A percentile compares a stretch with the other conserved stretches of the same genome.
Conservation (phyloP, 495 filamentous ascomycete species). For the Ramalina intermedia region DNA sequence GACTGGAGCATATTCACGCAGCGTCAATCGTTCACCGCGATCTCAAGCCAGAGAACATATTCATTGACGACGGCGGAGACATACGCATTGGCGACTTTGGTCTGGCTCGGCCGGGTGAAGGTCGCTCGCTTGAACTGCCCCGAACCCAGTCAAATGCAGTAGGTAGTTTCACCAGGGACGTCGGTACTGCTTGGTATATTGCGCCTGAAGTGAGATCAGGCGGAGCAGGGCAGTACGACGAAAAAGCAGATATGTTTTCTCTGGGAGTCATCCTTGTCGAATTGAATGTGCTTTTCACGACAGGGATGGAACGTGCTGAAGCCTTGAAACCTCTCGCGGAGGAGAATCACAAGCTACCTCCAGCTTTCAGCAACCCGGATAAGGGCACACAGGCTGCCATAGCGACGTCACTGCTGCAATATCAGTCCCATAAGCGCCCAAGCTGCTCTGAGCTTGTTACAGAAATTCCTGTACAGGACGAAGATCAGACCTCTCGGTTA, state of each 20-base stretch:
- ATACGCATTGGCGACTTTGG: conserved; percentile 96
- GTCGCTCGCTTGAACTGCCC: conserved; percentile 27
- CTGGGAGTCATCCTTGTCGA: conserved; percentile 96
- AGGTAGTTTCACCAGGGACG: conserved; percentile 60
- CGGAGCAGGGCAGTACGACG: conserved; percentile 62
- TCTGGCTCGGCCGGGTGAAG: conserved; percentile 77
- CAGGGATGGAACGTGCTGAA: conserved; percentile 77
- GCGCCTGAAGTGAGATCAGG: conserved; percentile 75
- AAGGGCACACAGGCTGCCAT: conserved; percentile 62
- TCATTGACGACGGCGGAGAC: conserved; percentile 80
- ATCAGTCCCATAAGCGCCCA: conserved; percentile 67
- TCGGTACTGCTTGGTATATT: conserved; percentile 91
- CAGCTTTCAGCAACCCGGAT: conserved; percentile 59
- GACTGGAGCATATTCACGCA: conserved; percentile 76
- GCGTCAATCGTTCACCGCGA: conserved; percentile 92
- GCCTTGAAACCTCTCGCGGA: conserved; percentile 58
- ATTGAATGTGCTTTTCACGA: conserved; percentile 74
- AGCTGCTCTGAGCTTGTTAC: conserved; percentile 74
- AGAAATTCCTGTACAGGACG: conserved; percentile 76
- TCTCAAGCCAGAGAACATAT: conserved; percentile 96
- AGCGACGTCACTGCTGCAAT: conserved; percentile 64
- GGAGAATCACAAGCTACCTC: conserved; percentile 51
- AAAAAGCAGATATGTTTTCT: conserved; percentile 97
- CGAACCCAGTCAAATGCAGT: neutral
- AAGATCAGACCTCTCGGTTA: conserved; percentile 76